Conservation (phyloP, 768 basidiomycete species). For the Sistotremastrum suecicum region DNA sequence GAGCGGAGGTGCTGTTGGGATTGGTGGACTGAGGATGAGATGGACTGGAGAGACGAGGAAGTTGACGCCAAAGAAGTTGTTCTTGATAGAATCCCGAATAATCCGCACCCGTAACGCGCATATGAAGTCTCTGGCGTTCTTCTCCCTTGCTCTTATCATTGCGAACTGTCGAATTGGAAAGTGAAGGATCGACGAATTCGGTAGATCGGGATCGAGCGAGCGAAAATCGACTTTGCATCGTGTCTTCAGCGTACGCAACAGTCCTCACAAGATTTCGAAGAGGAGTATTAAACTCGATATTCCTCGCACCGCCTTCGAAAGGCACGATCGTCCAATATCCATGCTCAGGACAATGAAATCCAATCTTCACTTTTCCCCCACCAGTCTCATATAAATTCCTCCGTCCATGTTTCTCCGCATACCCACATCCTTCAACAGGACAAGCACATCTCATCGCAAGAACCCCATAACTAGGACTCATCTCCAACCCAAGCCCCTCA, state of each 20-base stretch:
- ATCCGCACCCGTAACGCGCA: slow-evolving; percentile 16
- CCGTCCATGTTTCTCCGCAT: slow-evolving; percentile 10
- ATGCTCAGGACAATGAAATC: slow-evolving; percentile 16
- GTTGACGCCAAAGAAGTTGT: slow-evolving; percentile 15
- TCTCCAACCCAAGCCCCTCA: slow-evolving; percentile 8
- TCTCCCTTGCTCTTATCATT: too few species aligned
- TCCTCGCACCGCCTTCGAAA: slow-evolving; percentile 4
- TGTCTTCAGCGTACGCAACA: slow-evolving; percentile 7
- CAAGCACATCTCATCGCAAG: slow-evolving; percentile 15
- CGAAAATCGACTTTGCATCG: background rate
- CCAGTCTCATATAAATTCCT: slow-evolving; percentile 6
- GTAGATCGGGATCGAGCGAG: too few species aligned
- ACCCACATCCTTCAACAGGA: slow-evolving; percentile 13
- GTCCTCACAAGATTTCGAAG: slow-evolving; percentile 15
- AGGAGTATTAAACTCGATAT: slow-evolving; percentile 18
- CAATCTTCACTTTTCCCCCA: slow-evolving; percentile 2
- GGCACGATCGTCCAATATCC: slow-evolving; percentile 11
- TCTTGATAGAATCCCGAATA: slow-evolving; percentile 16
- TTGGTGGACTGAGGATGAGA: too few species aligned
- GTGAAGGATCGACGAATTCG: too few species aligned
- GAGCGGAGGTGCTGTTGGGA: too few species aligned
- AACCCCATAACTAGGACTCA: slow-evolving; percentile 4
- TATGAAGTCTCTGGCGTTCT: slow-evolving; percentile 7
- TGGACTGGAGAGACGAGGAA: background rate
- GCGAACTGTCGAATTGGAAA: too few species aligned